phyloP scores from a whole-genome alignment of 75 land plant species.

The Adiantum capillusveneris region DNA sequence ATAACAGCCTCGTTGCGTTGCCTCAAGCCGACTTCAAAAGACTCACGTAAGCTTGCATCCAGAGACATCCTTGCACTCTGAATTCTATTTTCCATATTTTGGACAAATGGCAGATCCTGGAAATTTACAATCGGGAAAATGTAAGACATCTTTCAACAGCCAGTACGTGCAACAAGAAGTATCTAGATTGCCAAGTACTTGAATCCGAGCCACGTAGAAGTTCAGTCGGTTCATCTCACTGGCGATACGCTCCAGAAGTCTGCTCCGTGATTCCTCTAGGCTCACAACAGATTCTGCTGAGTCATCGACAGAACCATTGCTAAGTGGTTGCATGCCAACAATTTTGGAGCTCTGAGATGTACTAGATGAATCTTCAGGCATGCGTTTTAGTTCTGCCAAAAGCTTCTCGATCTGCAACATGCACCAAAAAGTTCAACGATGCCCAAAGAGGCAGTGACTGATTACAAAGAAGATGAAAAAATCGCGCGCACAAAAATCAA shows the following conservation, averaged over 20 bases:
- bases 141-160: neutral
- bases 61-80: constrained; percentile 61
- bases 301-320: constrained; percentile 38
- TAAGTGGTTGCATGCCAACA: constrained; percentile 7
- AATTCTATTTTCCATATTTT: constrained; percentile 84
- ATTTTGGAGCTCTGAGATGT: constrained; percentile 15
- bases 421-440: too few relatives aligned
- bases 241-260: constrained; percentile 93
- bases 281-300: constrained; percentile 55
- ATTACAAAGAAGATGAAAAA: too few relatives aligned
- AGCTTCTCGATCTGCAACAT: constrained; percentile 91
- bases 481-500: too few relatives aligned
- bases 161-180: too few relatives aligned
- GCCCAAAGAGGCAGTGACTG: too few relatives aligned
- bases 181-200: constrained; percentile 57
- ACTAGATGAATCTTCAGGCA: constrained; percentile 62
- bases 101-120: constrained; percentile 90
- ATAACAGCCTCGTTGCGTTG: constrained; percentile 67
- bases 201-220: constrained; percentile 73
- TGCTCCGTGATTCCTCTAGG: constrained; percentile 82
- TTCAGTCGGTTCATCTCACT: constrained; percentile 99
- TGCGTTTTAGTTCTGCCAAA: constrained; percentile 70
- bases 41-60: constrained; percentile 61
- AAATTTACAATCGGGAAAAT: neutral
- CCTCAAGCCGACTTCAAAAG: constrained; percentile 73